Evolutionary conservation across 306 rosid species (phyloP), one percentile per base, ranked within the genome.

Genomic region (Glycine tomentella): DNA sequence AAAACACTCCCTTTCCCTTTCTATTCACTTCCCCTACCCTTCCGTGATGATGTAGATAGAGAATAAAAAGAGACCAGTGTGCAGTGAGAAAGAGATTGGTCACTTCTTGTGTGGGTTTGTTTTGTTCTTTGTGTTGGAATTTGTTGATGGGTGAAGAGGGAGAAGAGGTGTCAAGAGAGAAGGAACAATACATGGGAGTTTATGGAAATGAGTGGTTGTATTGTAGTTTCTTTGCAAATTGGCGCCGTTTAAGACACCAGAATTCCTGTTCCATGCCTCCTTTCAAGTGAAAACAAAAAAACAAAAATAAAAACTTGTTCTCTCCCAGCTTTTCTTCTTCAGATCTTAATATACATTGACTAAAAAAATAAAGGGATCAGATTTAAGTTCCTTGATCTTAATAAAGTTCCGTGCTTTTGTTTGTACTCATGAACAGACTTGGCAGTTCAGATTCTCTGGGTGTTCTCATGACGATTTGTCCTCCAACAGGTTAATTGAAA

Each of bases 371-470:
- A 80, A 48, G 50, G 51, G 70, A 65, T 72, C 85, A 42, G 49
- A 13, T 50, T 53, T 17, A 71, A 76, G 51, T 5, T 33, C 31
- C 90, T 82, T 74, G 31, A 25, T 25, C 31, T 25, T 74, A 79
- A 11, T 12, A 61, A 25, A 85, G 89, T 83, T 87, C 89, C 33
- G 79, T 63, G 74, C 16, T 70, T 64, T 25, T 25, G 31, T 25
- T 25, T 25, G 31, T 16, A 45, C 70, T 63, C 92, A 92, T 92
- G 95, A 92, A 92, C 91, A 91, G 97, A 83, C 93, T 86, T 74
- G 77, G 84, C 33, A 92, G 94, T 86, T 87, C 93, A 1, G 95
- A 91, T 74, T 92, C 94, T 52, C 44, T 91, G 67, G 97, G 92
- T 74, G 92, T 90, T 65, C 83, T 89, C 86, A 88, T 92, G 72